Conservation (phyloP, 441 rosid genomes). For the Eruca vesicaria region DNA sequence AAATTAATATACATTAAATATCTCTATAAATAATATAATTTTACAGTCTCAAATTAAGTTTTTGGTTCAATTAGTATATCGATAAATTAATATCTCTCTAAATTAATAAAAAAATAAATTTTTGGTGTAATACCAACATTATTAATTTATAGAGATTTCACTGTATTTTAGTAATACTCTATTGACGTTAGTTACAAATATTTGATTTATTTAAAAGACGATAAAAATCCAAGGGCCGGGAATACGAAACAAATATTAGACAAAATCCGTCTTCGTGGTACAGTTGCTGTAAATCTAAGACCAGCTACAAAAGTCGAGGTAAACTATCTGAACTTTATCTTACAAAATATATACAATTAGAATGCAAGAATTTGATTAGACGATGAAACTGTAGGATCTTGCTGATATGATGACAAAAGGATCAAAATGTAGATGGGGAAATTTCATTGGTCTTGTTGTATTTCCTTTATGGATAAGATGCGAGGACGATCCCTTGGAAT, state of each 20-base stretch:
- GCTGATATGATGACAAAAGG: slow-evolving; percentile 59
- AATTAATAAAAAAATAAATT: too few relatives aligned
- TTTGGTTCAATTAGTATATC: too few relatives aligned
- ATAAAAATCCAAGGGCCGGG: background rate
- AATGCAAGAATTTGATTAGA: background rate
- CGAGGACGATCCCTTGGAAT: slow-evolving; percentile 57
- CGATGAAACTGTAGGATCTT: slow-evolving; percentile 41
- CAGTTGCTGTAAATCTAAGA: slow-evolving; percentile 53
- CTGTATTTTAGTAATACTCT: background rate
- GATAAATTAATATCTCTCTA: too few relatives aligned
- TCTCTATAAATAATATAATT: too few relatives aligned
- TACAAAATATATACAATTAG: background rate
- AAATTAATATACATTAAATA: too few relatives aligned
- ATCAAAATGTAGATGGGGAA: slow-evolving; percentile 63
- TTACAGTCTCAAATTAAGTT: too few relatives aligned
- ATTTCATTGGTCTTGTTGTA: slow-evolving; percentile 52
- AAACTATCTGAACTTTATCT: background rate
- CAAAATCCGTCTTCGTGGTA: slow-evolving; percentile 48
- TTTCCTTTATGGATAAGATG: slow-evolving; percentile 50
- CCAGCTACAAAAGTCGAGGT: slow-evolving; percentile 70
- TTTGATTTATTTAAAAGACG: background rate
- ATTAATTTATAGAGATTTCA: too few relatives aligned
- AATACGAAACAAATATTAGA: background rate
- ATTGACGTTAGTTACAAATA: background rate
- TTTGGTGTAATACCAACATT: too few relatives aligned